A percentile compares a stretch with the other conserved stretches of the same genome.
Conservation (phyloP, 2,329 filamentous ascomycete species). For the Trichoderma lentiforme region DNA sequence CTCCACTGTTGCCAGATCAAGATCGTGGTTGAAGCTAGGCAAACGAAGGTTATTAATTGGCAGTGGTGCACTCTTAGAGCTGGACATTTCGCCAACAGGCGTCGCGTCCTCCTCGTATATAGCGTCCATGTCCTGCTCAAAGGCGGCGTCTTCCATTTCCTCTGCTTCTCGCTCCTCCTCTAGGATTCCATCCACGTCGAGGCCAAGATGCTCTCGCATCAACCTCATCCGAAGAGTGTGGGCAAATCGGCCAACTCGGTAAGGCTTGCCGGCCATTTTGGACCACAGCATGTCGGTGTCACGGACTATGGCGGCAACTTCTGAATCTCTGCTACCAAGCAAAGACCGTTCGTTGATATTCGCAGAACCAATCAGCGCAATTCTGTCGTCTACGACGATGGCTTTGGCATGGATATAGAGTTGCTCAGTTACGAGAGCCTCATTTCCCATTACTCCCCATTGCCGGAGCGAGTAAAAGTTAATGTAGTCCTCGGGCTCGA, state of each 20-base stretch:
- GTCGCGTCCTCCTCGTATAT: constrained; percentile 54
- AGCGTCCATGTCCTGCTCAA: constrained; percentile 58
- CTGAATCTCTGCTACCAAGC: constrained; percentile 87
- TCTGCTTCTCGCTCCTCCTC: constrained; percentile 70
- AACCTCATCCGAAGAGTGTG: constrained; percentile 88
- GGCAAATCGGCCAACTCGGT: constrained; percentile 86
- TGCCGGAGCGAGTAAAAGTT: constrained; percentile 89
- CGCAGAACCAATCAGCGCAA: constrained; percentile 91
- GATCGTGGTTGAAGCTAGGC: constrained; percentile 70
- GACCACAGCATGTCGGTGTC: constrained; percentile 93
- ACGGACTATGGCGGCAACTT: constrained; percentile 83
- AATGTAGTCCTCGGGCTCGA: constrained; percentile 93
- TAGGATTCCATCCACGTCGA: constrained; percentile 88
- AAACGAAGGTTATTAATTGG: constrained; percentile 24
- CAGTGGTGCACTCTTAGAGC: constrained; percentile 42
- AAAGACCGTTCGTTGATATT: constrained; percentile 99
- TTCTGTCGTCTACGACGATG: constrained; percentile 91
- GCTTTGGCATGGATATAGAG: constrained; percentile 97
- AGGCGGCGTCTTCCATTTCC: constrained; percentile 58
- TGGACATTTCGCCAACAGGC: constrained; percentile 15
- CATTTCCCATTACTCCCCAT: constrained; percentile 87
- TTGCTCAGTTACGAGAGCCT: constrained; percentile 87
- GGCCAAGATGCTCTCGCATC: constrained; percentile 95
- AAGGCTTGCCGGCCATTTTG: constrained; percentile 85
- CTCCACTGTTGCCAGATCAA: constrained; percentile 45